Conservation (phyloP, 2,329 filamentous ascomycete genomes). For the Diaporthe longicolla region DNA sequence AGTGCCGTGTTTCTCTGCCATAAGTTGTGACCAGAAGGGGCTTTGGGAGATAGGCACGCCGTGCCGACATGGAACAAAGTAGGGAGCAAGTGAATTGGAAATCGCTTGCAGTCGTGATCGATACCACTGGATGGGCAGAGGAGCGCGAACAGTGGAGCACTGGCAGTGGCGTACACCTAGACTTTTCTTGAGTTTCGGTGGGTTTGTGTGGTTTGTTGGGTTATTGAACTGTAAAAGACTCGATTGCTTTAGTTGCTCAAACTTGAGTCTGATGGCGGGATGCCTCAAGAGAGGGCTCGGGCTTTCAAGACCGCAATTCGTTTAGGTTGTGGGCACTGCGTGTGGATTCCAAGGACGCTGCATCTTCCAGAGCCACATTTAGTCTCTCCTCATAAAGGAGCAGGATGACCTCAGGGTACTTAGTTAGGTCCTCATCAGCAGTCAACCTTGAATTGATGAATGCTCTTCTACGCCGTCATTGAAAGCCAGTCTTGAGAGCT, state of each 20-base stretch:
- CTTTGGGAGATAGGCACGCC: not conserved
- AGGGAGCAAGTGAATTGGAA: not conserved
- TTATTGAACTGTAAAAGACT: not conserved
- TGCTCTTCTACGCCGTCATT: not conserved
- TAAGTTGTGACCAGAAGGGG: not conserved
- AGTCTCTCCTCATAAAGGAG: not conserved
- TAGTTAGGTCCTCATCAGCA: not conserved
- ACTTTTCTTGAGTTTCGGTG: not conserved
- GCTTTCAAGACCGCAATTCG: not conserved
- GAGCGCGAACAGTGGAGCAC: not conserved
- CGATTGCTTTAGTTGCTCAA: not conserved
- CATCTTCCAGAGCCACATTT: not conserved
- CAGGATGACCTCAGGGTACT: not conserved
- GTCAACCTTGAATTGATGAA: not conserved
- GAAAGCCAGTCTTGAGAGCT: not conserved
- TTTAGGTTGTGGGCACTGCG: not conserved
- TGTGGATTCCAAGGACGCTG: not conserved
- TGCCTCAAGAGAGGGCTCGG: not conserved
- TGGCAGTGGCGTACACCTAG: not conserved
- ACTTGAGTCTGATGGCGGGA: not conserved
- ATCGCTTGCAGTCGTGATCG: not conserved
- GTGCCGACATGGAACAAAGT: not conserved
- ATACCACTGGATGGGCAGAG: not conserved
- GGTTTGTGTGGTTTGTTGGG: conserved; percentile 1
- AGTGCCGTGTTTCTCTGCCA: not conserved